Evolutionary conservation across 1,139 yeast genomes (phyloP).

Genomic region (Scheffersomyces titani): DNA sequence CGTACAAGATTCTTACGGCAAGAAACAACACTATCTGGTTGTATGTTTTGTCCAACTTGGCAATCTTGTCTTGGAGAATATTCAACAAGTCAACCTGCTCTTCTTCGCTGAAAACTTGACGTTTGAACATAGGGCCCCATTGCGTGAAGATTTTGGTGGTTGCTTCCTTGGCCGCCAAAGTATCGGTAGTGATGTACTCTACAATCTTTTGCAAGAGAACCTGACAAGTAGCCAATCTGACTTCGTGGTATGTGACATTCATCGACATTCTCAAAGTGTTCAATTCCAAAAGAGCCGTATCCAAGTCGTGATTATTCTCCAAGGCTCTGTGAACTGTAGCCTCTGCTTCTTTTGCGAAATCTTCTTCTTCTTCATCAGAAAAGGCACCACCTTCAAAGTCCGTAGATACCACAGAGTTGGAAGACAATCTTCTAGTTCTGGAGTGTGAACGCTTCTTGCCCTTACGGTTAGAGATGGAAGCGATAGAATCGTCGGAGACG

Average conservation of each 20-base stretch:
- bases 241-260: slow-evolving; percentile 94
- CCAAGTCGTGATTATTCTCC: slow-evolving; percentile 88
- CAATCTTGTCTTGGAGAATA: slow-evolving; percentile 54
- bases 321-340: slow-evolving; percentile 94
- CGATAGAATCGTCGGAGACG: slow-evolving; percentile 79
- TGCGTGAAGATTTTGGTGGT: slow-evolving; percentile 68
- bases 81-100: slow-evolving; percentile 77
- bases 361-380: slow-evolving; percentile 60
- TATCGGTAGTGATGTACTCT: slow-evolving; percentile 74
- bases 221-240: slow-evolving; percentile 74
- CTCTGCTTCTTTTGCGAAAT: slow-evolving; percentile 81
- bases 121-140: slow-evolving; percentile 78
- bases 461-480: slow-evolving; percentile 53
- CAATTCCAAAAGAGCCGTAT: slow-evolving; percentile 87
- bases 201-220: slow-evolving; percentile 71
- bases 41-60: slow-evolving; percentile 26
- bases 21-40: slow-evolving; percentile 60
- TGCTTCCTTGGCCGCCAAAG: slow-evolving; percentile 75
- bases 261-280: slow-evolving; percentile 96
- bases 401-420: slow-evolving; percentile 41
- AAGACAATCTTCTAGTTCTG: slow-evolving; percentile 33
- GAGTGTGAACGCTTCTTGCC: slow-evolving; percentile 34
- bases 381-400: slow-evolving; percentile 40
- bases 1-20: slow-evolving; percentile 71
- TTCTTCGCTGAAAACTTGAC: slow-evolving; percentile 78